Conservation (phyloP, 257 asterid species). For the Plantago elongata region DNA sequence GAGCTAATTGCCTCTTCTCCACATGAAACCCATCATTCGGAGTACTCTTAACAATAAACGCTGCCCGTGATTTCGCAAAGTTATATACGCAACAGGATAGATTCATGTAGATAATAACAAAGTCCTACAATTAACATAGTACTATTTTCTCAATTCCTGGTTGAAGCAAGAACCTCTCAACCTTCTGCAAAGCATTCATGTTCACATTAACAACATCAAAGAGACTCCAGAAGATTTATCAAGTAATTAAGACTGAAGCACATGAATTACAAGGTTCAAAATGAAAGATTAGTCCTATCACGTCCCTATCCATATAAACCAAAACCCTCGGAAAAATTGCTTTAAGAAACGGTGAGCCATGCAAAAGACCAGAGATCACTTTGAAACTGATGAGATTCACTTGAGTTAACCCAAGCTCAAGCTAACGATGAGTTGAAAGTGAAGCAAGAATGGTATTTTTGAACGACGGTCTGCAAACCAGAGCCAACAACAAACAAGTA, state of each 20-base stretch:
- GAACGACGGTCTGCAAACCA: constrained; percentile 33
- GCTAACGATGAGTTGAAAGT: constrained; percentile 60
- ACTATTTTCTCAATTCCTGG: constrained; percentile 74
- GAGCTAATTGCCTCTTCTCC: constrained; percentile 88
- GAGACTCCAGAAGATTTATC: constrained; percentile 74
- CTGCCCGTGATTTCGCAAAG: constrained; percentile 86
- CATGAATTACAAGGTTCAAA: constrained; percentile 76
- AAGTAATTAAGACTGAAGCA: constrained; percentile 71
- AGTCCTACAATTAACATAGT: constrained; percentile 74
- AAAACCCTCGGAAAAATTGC: constrained; percentile 77
- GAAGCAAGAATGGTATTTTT: constrained; percentile 78
- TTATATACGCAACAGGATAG: constrained; percentile 59
- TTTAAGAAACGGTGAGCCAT: constrained; percentile 73
- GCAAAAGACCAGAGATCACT: constrained; percentile 53
- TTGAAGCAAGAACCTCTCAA: constrained; percentile 76
- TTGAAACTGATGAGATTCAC: constrained; percentile 78
- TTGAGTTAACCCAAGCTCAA: constrained; percentile 66
- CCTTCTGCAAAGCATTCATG: constrained; percentile 70
- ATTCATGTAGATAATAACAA: constrained; percentile 72
- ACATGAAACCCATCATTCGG: constrained; percentile 83
- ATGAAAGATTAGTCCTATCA: constrained; percentile 85
- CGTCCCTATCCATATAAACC: constrained; percentile 88
- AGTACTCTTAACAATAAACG: constrained; percentile 79
- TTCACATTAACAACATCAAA: constrained; percentile 78
- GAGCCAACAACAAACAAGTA: constrained; percentile 25